phyloP scores from a whole-genome alignment of 2,329 filamentous ascomycete genomes.

The Curvularia spicifera region DNA sequence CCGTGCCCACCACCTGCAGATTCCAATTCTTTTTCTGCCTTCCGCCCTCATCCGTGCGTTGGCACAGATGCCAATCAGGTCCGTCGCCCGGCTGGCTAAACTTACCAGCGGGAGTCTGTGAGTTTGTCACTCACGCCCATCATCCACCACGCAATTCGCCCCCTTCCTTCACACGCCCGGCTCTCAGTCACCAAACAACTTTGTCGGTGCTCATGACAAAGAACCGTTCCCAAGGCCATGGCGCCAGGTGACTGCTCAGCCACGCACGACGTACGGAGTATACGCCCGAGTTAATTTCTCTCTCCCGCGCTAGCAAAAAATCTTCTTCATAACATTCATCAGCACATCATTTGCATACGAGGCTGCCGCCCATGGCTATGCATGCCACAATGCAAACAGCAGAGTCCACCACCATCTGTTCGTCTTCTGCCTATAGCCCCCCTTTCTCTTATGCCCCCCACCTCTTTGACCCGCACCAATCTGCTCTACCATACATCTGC shows the following conservation, averaged over 20 bases:
- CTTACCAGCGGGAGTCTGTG: slow-evolving; percentile 45
- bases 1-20: slow-evolving; percentile 39
- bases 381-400: slow-evolving; percentile 9
- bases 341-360: slow-evolving; percentile 6
- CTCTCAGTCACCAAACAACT: slow-evolving; percentile 21
- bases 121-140: slow-evolving; percentile 24
- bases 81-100: slow-evolving; percentile 45
- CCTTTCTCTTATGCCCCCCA: background rate
- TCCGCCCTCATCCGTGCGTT: slow-evolving; percentile 46
- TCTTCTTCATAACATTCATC: slow-evolving; percentile 8
- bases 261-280: slow-evolving; percentile 1
- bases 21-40: slow-evolving; percentile 33
- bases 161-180: slow-evolving; percentile 3
- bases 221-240: slow-evolving; percentile 23
- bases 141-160: slow-evolving; percentile 29
- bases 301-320: slow-evolving; percentile 11
- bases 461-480: slow-evolving; percentile 8
- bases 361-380: slow-evolving; percentile 1
- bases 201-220: slow-evolving; percentile 21
- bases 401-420: slow-evolving; percentile 1
- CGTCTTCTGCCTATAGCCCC: background rate
- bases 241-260: slow-evolving; percentile 19
- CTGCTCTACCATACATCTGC: slow-evolving; percentile 3
- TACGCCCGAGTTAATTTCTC: slow-evolving; percentile 11
- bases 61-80: slow-evolving; percentile 35